Percentiles rank a stretch among this genome's conserved stretches.
phyloP scores from a whole-genome alignment of 495 filamentous ascomycete species.

The Usnea hakonensis region DNA sequence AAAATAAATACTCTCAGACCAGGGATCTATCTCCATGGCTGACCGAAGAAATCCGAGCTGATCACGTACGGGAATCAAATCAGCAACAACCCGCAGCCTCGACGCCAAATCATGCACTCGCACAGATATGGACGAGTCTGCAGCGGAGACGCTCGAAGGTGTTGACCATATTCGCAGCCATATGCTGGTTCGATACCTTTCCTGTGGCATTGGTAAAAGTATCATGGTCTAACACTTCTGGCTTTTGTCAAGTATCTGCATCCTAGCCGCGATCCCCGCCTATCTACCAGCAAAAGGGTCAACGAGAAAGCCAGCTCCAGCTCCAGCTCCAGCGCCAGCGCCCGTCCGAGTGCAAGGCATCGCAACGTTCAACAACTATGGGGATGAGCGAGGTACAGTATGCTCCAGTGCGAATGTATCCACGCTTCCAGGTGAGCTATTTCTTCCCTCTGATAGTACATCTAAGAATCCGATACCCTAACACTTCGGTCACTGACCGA shows the following conservation, averaged over 20 bases:
- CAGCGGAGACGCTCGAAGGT: background rate
- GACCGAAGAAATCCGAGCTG: background rate
- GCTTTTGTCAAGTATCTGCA: background rate
- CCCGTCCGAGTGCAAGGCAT: conserved; percentile 5
- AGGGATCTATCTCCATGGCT: background rate
- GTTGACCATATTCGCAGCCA: background rate
- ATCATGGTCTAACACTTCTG: background rate
- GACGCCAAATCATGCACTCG: background rate
- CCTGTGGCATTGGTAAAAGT: background rate
- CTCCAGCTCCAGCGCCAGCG: background rate
- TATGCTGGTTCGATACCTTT: background rate
- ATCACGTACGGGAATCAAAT: background rate
- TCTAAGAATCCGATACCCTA: background rate
- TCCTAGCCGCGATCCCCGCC: background rate
- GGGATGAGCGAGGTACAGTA: background rate
- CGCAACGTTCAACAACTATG: conserved; percentile 17
- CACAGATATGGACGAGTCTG: background rate
- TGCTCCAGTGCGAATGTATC: background rate
- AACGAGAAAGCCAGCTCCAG: background rate
- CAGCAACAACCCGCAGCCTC: background rate
- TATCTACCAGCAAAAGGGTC: background rate
- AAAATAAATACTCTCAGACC: background rate
- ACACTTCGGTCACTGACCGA: background rate
- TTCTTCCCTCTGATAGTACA: background rate
- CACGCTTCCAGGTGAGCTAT: background rate